A percentile compares a stretch with the other conserved stretches of the same genome.
Conservation (phyloP, 768 basidiomycete species). For the Termitomyces sp. region DNA sequence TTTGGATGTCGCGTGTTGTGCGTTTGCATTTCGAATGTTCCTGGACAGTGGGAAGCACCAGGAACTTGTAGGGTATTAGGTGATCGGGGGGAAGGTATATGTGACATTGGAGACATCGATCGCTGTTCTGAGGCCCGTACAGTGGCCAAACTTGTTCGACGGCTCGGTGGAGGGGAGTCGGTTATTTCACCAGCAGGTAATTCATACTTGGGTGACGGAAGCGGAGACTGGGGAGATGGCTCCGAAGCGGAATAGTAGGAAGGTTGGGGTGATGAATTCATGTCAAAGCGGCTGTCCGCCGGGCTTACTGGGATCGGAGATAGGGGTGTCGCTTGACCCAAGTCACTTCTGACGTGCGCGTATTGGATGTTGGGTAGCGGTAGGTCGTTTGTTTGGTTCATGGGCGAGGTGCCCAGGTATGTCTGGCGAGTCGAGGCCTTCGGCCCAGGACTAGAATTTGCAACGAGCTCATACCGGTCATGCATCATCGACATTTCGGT, state of each 20-base stretch:
- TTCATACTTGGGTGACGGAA: slow-evolving; percentile 45
- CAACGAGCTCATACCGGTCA: slow-evolving; percentile 43
- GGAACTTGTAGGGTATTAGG: slow-evolving; percentile 14
- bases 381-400: slow-evolving; percentile 25
- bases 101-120: slow-evolving; percentile 17
- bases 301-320: slow-evolving; percentile 21
- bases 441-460: slow-evolving; percentile 16
- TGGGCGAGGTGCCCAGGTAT: slow-evolving; percentile 42
- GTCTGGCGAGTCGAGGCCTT: slow-evolving; percentile 33
- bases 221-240: slow-evolving; percentile 56
- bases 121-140: slow-evolving; percentile 17
- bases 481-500: slow-evolving; percentile 49
- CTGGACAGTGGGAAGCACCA: slow-evolving; percentile 2
- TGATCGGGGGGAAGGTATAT: slow-evolving; percentile 19
- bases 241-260: slow-evolving; percentile 74
- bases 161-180: slow-evolving; percentile 32
- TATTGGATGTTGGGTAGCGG: slow-evolving; percentile 23
- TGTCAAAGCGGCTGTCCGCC: slow-evolving; percentile 14
- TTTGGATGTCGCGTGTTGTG: slow-evolving; percentile 19
- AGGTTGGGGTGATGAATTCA: slow-evolving; percentile 30
- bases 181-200: slow-evolving; percentile 41
- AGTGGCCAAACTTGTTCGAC: slow-evolving; percentile 30
- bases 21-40: slow-evolving; percentile 12
- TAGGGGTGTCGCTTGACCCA: slow-evolving; percentile 18
- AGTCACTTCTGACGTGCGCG: slow-evolving; percentile 13